Base-by-base conservation (phyloP, 164 flowering plant genomes). In the Macadamia tetraphylla region DNA sequence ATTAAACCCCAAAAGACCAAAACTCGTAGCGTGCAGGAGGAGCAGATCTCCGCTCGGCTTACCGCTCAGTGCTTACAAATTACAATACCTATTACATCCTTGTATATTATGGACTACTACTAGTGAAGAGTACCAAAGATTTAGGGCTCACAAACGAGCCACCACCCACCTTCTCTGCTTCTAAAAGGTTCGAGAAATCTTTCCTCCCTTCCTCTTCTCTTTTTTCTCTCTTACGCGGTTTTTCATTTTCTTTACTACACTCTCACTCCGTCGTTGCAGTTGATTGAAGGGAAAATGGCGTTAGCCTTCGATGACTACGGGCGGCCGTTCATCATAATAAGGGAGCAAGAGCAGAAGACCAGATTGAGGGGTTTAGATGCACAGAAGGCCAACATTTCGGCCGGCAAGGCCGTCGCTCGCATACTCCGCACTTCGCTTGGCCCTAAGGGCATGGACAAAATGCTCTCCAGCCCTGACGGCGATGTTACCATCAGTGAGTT, bases 361-460 rank as follows among this genome's bases (percentile, higher is more conserved):
- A 74, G 98, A 31, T 71, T 94, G 52, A 76, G 94, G 30, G 99
- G 99, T 35, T 76, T 94, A 63, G 99, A 92, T 76, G 99, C 99
- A 52, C 99, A 94, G 80, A 94, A 90, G 66, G 80, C 96, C 71
- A 92, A 95, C 86, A 92, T 95, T 64, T 75, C 99, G 61, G 92
- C 97, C 35, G 99, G 87, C 0, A 92, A 79, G 67, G 94, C 97
- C 17, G 88, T 92, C 8, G 90, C 99, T 70, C 89, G 98, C 48
- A 92, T 95, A 74, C 91, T 92, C 49, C 85, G 91, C 0, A 89
- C 97, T 40, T 95, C 99, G 0, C 92, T 95, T 35, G 99, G 99
- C 0, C 99, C 99, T 68, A 95, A 92, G 71, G 98, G 99, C 78
- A 92, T 95, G 98, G 99, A 95, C 76, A 95, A 95, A 85, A 92